These are phyloP conservation scores for Corylus americana DNA, from an alignment of 306 rosid genomes.

Conservation along the genomic window DNA sequence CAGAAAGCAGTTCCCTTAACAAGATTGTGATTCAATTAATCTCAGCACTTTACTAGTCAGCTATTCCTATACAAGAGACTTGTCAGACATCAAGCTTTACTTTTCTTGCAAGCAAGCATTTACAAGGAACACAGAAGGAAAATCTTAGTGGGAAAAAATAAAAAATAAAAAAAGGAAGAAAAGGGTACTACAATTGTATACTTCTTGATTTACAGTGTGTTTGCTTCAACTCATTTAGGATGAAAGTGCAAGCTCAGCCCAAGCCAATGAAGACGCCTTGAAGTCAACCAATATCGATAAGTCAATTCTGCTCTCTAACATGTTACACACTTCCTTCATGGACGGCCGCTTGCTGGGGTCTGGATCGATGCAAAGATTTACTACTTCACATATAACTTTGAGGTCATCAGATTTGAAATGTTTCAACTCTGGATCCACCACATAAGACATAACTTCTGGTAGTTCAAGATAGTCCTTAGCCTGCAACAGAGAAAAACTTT, in stretches of 20 bases:
- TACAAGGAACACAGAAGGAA: slow-evolving; percentile 51
- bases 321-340: slow-evolving; percentile 64
- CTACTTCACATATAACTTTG: slow-evolving; percentile 74
- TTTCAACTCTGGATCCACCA: slow-evolving; percentile 87
- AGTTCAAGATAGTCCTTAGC: slow-evolving; percentile 80
- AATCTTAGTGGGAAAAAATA: slow-evolving; percentile 13
- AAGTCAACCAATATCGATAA: slow-evolving; percentile 71
- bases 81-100: slow-evolving; percentile 37
- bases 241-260: slow-evolving; percentile 96
- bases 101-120: slow-evolving; percentile 49
- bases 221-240: slow-evolving; percentile 54
- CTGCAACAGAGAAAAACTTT: slow-evolving; percentile 47
- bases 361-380: slow-evolving; percentile 66
- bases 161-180: slow-evolving; percentile 23
- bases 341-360: slow-evolving; percentile 56
- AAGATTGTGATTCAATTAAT: background rate
- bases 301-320: slow-evolving; percentile 85
- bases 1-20: background rate
- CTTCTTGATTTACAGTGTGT: slow-evolving; percentile 59
- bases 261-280: slow-evolving; percentile 86
- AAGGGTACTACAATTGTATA: slow-evolving; percentile 38
- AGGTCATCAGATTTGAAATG: slow-evolving; percentile 74
- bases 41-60: slow-evolving; percentile 21
- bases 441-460: slow-evolving; percentile 69
- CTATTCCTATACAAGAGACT: slow-evolving; percentile 58